Evolutionary conservation across 495 filamentous ascomycete species (phyloP), one percentile per base, ranked within the genome.

Genomic region (Talaromyces trachyspermus): DNA sequence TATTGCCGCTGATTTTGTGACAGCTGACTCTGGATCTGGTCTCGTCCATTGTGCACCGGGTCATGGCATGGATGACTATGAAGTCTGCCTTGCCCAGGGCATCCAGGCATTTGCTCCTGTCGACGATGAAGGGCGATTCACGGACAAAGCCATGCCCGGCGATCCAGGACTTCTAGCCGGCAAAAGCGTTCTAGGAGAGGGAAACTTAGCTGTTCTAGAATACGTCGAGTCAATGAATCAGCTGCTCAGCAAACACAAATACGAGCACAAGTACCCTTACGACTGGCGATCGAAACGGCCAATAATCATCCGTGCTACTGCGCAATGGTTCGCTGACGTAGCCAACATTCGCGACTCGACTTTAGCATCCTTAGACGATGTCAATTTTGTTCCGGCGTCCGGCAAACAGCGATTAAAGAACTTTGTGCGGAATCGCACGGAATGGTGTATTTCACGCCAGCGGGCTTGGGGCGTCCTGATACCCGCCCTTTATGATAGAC

Each of bases 381-480:
- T 96, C 27, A 71, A 66, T 1, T 99, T 96, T 50, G 70, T 95
- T 29, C 92, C 92, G 0, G 72, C 81, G 32, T 62, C 70, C 25
- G 88, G 88, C 3, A 81, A 74, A 51, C 72, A 76, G 2, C 74
- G 94, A 33, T 71, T 99, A 33, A 76, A 85, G 58, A 85, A 83
- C 47, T 97, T 96, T 58, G 72, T 97, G 22, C 78, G 83, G 55
- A 86, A 86, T 36, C 80, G 92, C 25, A 94, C 78, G 52, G 91
- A 97, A 62, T 99, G 92, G 92, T 99, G 92, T 60, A 95, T 99
- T 55, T 97, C 94, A n/a, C 83, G 92, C 24, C 92, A 99, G 62
- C 82, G 92, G 26, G 85, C 86, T 7, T 99, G 92, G 92, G 92
- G 92, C 54, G 85, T 96, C 14, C 92, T 94, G 0, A 97, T 99